These are phyloP conservation scores for Mycena citricolor DNA, from an alignment of 1,284 basidiomycete species.

Conservation along the genomic window DNA sequence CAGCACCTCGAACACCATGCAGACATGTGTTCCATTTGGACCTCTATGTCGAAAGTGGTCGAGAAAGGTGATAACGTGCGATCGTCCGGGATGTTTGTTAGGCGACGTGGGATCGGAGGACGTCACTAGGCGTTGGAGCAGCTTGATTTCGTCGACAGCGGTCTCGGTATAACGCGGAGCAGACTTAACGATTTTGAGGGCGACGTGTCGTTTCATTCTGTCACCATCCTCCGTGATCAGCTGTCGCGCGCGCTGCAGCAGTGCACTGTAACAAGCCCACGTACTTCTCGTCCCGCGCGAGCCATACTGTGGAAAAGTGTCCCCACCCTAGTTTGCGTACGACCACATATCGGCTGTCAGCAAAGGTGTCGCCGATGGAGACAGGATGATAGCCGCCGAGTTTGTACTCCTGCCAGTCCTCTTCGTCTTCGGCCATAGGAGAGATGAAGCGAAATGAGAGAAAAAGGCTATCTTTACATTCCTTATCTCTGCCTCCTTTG, in stretches of 20 bases:
- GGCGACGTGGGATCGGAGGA: constrained; percentile 73
- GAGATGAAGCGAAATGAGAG: constrained; percentile 1
- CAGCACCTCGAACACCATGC: constrained; percentile 99
- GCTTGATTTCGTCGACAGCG: constrained; percentile 97
- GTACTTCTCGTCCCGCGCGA: constrained; percentile 33
- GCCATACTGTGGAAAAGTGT: constrained; percentile 42
- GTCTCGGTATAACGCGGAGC: constrained; percentile 97
- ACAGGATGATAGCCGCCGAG: constrained; percentile 39
- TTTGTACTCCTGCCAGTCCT: constrained; percentile 24
- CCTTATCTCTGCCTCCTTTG: constrained; percentile 15
- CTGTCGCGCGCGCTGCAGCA: neutral
- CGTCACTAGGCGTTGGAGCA: constrained; percentile 91
- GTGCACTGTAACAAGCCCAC: constrained; percentile 13
- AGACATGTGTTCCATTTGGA: constrained; percentile 97
- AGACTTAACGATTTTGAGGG: constrained; percentile 98
- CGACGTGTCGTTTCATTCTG: constrained; percentile 93
- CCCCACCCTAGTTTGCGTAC: constrained; percentile 54
- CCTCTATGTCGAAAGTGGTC: constrained; percentile 97
- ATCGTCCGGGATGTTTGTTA: constrained; percentile 68
- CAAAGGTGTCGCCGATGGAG: constrained; percentile 39
- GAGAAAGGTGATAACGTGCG: constrained; percentile 92
- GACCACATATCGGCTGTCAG: constrained; percentile 43
- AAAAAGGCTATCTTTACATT: constrained; percentile 11
- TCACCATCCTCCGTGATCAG: neutral
- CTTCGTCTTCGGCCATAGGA: constrained; percentile 24